Base-by-base conservation (phyloP, 371 early-diverging fungal genomes). In the Vittaforma corneae region DNA sequence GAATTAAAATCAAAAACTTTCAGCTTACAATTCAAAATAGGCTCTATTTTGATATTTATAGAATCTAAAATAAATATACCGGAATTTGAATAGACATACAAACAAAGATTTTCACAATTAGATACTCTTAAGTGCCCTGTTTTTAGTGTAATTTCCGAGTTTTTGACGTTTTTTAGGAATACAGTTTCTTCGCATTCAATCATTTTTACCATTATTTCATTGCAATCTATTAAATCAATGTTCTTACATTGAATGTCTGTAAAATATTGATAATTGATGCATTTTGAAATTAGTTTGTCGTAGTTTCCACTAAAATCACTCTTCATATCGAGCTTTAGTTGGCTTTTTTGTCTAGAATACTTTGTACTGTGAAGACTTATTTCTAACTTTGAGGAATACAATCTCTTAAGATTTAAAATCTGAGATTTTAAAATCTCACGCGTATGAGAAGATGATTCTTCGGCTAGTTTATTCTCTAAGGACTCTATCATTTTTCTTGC, bases 91-190 rank as follows among this genome's bases (percentile, higher is more conserved):
- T 58, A 35, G 20, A 51, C 54, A 9, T 32, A 29, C 16, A 71
- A 46, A 6, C 28, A 33, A 2, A 71, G 29, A 42, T 62, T 51
- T 45, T 50, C 1, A 46, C 59, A 71, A 52, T 57, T 47, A 18
- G 32, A 38, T 14, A 71, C 1, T 28, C 71, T 24, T 29, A 71
- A 50, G 34, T 71, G 71, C 14, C 61, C 47, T 6, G 29, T 46
- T 29, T 40, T 56, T 30, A 54, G 54, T 34, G 22, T 58, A 26
- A 71, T 58, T 38, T 5, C 40, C 56, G 60, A 65, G 33, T 66
- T 28, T 33, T 32, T 61, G 6, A 58, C 63, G 30, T 62, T 44
- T 0, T 50, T 48, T 0, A 71, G 6, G 1, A 65, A 6, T 9
- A 67, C 28, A 33, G 61, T 47, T n/a, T 54, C 45, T 47, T 37